Evolutionary conservation across 257 asterid genomes (phyloP).

Genomic region (Forsythia viridissima): DNA sequence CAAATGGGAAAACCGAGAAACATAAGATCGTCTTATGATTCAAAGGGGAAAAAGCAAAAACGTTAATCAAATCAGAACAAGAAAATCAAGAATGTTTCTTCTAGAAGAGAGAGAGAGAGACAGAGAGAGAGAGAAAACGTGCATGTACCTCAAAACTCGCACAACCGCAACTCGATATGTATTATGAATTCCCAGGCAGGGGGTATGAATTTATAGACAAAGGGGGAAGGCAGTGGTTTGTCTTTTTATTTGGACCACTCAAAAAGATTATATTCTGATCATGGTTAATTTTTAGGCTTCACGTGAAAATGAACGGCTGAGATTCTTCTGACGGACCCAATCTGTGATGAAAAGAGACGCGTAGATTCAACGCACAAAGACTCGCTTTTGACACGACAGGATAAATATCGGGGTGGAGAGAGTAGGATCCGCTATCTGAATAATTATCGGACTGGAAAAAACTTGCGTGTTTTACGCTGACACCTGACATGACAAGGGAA

Average conservation of each 20-base stretch:
- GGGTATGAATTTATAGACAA: constrained; percentile 28
- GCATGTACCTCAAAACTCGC: not conserved
- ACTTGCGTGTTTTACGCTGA: not conserved
- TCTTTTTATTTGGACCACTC: constrained; percentile 23
- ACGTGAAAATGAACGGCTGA: not conserved
- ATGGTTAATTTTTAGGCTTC: constrained; percentile 3
- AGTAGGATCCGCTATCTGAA: not conserved
- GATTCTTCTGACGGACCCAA: not conserved
- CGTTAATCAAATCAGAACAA: no score
- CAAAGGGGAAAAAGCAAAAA: not conserved
- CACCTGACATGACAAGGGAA: not conserved
- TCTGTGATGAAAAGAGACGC: constrained; percentile 24
- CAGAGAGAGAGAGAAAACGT: no score
- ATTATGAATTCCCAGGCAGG: not conserved
- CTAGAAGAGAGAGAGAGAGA: no score
- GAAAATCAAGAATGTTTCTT: no score
- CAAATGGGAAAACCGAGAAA: no score
- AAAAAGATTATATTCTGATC: constrained; percentile 7
- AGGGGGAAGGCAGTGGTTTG: constrained; percentile 24
- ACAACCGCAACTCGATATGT: not conserved
- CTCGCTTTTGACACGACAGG: not conserved
- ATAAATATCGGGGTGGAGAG: not conserved
- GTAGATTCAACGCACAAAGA: constrained; percentile 43
- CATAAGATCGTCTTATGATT: not conserved
- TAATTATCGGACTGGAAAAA: not conserved